These are phyloP conservation scores for Parsonsia alboflavescens DNA, from an alignment of 257 asterid species.

Conservation along the genomic window DNA sequence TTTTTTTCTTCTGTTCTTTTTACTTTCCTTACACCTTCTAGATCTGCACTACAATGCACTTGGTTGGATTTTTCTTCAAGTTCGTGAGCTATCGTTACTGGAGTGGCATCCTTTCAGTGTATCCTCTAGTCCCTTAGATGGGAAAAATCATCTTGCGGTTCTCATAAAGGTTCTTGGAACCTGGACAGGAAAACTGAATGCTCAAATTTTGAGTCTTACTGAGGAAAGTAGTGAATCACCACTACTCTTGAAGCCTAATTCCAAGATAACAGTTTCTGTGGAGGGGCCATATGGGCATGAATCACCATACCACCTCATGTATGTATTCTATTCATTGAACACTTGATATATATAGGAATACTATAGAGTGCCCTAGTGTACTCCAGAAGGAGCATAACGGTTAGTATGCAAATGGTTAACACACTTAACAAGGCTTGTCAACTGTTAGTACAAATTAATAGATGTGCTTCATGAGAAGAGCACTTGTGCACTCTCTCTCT, in stretches of 20 bases:
- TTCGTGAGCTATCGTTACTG: conserved; percentile 62
- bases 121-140: conserved; percentile 68
- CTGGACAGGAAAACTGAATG: conserved; percentile 53
- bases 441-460: no score
- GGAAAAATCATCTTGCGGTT: conserved; percentile 46
- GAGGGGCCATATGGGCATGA: conserved; percentile 97
- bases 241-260: conserved; percentile 22
- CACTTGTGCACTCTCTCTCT: no score
- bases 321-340: conserved; percentile 13
- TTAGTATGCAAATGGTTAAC: no score
- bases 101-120: conserved; percentile 88
- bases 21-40: conserved; percentile 21
- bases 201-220: conserved; percentile 22
- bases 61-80: conserved; percentile 68
- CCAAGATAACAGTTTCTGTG: conserved; percentile 49
- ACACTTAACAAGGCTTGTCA: no score
- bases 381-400: no score
- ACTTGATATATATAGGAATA: no score
- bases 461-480: no score
- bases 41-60: conserved; percentile 72
- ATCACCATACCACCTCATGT: conserved; percentile 72
- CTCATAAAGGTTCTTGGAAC: conserved; percentile 66
- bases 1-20: no score
- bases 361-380: no score
- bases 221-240: conserved; percentile 24